Evolutionary conservation across 148 eudicot genomes (phyloP), one percentile per base, ranked within the genome.

Genomic region (Chenopodium suecicum): DNA sequence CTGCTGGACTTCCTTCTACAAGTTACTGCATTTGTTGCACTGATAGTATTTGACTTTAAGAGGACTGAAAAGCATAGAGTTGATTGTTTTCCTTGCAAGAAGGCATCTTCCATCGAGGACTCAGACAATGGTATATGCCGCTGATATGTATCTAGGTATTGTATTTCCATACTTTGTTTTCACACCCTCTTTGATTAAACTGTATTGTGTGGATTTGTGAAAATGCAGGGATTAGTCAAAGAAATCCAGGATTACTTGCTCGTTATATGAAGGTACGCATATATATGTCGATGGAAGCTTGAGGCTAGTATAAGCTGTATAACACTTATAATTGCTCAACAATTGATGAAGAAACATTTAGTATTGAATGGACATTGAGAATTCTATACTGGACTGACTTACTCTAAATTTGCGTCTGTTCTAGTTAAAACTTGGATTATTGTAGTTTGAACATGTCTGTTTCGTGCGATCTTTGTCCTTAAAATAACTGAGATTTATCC

Each of bases 21-120:
- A 92, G 92, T 97, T 78, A 97, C 99, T 82, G 98, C 98, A 71
- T 97, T 97, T 88, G 99, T 97, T 81, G 97, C 99, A 27, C 88
- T 97, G 82, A 97, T 97, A 77, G 90, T 87, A 79, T 91, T 94
- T 73, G 99, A 97, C 91, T 94, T 93, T 85, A 79, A 82, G 85
- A 92, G 99, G 90, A 91, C 94, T 60, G 98, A 97, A 83, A 93
- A 91, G 77, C 87, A 89, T 78, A 91, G 99, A 85, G 79, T 94
- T 83, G 99, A 97, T 85, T 97, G 99, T 87, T 87, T 94, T 82
- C 99, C 99, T 60, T 97, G 97, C 85, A 63, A 92, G 52, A 97
- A 89, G 89, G 68, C 72, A 27, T 79, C 91, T 46, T 89, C 95
- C n/a, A 56, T 50, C 78, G 81, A 80, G 17, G 89, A 90, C 78